Base-by-base conservation (phyloP, 306 rosid genomes). In the Herpetospermum pedunculosum region DNA sequence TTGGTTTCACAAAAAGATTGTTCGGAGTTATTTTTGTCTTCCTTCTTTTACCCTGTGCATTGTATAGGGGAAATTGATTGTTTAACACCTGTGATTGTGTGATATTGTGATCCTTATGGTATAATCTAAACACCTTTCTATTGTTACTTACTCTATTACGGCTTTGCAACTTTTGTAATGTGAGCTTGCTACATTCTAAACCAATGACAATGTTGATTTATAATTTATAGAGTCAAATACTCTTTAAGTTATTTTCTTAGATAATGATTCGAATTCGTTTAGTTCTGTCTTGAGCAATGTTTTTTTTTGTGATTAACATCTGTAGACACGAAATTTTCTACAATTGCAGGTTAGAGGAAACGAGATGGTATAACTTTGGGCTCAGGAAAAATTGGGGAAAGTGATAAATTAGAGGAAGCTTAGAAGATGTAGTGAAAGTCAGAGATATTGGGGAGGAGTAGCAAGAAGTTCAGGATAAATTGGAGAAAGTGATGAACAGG, bases 391-490 rank as follows among this genome's bases (percentile, higher is more conserved):
- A n/a, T n/a, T n/a, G n/a, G n/a, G n/a, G n/a, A n/a, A n/a, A n/a
- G n/a, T n/a, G n/a, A n/a, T n/a, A n/a, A 79, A 95, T 87, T 48
- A 81, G 80, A 74, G 92, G 92, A 87, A 86, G 96, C 94, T n/a
- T n/a, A 10, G 89, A 86, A 85, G 88, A 81, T 35, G 85, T 85
- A 77, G 90, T 85, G 67, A 81, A 84, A 77, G 88, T 88, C 55
- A 85, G 84, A 74, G 88, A 92, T 72, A 86, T 88, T 16, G 83
- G 96, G 63, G 89, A 40, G 34, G 96, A 92, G 77, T 79, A 88
- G 81, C 80, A 84, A 73, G 88, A 81, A 82, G 81, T 80, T 25
- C 87, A 80, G 74, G 88, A 73, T 77, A 83, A 75, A 80, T 77
- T 89, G 79, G 92, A 89, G 81, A 81, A 64, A 79, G 81, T 78